Evolutionary conservation across 495 filamentous ascomycete species (phyloP).

Genomic region (Penicillium longicatenatum): DNA sequence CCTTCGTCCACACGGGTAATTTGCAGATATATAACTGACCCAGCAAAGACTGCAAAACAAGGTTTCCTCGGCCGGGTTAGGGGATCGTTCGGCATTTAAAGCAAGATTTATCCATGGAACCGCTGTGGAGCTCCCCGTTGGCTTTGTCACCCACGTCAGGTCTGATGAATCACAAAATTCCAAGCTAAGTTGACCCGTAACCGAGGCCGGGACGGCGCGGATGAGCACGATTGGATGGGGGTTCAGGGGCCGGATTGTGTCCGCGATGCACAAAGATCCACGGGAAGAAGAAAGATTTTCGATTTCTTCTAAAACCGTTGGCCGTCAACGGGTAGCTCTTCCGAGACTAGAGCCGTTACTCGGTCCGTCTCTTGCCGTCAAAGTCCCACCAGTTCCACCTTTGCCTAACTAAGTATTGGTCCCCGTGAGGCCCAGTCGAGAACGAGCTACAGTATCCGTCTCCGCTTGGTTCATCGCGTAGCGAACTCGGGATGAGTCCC

Average conservation of each 20-base stretch:
- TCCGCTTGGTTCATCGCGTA: not conserved
- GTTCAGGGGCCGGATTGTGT: not conserved
- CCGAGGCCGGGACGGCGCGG: not conserved
- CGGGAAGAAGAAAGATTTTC: not conserved
- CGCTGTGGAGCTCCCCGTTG: slow-evolving; percentile 14
- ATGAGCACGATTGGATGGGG: not conserved
- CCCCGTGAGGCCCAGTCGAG: too few relatives aligned
- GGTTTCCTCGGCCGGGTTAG: slow-evolving; percentile 26
- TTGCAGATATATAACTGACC: slow-evolving; percentile 1
- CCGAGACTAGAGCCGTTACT: not conserved
- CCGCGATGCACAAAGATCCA: not conserved
- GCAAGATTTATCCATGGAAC: slow-evolving; percentile 12
- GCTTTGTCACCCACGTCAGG: not conserved
- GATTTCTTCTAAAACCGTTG: not conserved
- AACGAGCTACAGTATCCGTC: not conserved
- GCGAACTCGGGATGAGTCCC: not conserved
- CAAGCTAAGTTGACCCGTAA: not conserved
- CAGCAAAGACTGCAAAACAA: slow-evolving; percentile 5
- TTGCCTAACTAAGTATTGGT: not conserved
- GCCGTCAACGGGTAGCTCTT: not conserved
- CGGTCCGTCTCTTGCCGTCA: not conserved
- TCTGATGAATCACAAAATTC: slow-evolving; percentile 6
- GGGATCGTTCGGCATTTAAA: slow-evolving; percentile 28
- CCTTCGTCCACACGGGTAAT: not conserved
- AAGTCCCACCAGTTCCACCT: not conserved